phyloP scores from a whole-genome alignment of 345 rosid genomes.

The Euclidium syriacum region DNA sequence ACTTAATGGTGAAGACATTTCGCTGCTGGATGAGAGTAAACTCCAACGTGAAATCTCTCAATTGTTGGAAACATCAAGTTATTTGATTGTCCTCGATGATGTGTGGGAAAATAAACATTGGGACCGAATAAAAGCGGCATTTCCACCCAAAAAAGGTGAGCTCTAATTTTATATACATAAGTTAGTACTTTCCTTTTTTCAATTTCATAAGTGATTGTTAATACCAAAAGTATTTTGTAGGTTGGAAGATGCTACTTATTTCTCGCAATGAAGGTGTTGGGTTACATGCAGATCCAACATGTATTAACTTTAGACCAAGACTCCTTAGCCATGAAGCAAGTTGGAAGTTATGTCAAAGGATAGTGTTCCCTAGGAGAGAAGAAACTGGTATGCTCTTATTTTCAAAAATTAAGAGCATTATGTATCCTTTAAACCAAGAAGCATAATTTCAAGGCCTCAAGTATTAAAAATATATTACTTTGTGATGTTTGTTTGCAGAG shows the following conservation, averaged over 20 bases:
- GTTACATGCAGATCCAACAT: not conserved
- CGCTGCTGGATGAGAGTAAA: slow-evolving; percentile 3
- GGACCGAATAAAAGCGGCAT: slow-evolving; percentile 21
- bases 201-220: too few species aligned
- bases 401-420: too few species aligned
- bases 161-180: not conserved
- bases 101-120: slow-evolving; percentile 31
- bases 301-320: not conserved
- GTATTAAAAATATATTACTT: too few species aligned
- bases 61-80: too few species aligned
- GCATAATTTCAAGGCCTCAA: too few species aligned
- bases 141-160: slow-evolving; percentile 7
- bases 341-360: slow-evolving; percentile 35
- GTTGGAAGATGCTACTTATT: slow-evolving; percentile 36
- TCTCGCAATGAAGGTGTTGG: slow-evolving; percentile 32
- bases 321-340: slow-evolving; percentile 19
- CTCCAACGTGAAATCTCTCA: slow-evolving; percentile 3
- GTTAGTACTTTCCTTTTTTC: too few species aligned
- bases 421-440: too few species aligned
- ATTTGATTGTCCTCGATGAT: too few species aligned
- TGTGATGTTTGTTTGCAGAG: too few species aligned
- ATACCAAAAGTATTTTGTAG: not conserved
- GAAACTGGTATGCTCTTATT: slow-evolving; percentile 14
- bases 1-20: slow-evolving; percentile 9
- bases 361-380: too few species aligned